These are phyloP conservation scores for Fusarium sp. DNA, from an alignment of 2,329 filamentous ascomycete genomes.

Conservation along the genomic window DNA sequence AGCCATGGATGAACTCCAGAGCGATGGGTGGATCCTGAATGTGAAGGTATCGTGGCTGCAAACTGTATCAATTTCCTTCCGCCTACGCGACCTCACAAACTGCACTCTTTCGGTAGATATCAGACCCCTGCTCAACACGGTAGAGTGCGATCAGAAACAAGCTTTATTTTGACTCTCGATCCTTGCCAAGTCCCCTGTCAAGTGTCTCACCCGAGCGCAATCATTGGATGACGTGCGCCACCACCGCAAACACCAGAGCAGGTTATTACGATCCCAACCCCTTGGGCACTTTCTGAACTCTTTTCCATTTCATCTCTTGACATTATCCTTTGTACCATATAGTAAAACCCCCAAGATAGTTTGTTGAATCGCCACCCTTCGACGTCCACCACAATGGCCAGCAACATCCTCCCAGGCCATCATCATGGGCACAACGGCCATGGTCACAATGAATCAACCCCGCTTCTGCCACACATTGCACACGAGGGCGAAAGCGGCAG, in stretches of 20 bases:
- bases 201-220: constrained; percentile 16
- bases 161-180: constrained; percentile 36
- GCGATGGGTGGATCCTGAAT: background rate
- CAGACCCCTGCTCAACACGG: constrained; percentile 18
- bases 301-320: constrained; percentile 1
- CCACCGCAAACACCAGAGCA: constrained; percentile 19
- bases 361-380: accelerated
- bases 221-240: constrained; percentile 31
- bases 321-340: background rate
- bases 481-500: constrained; percentile 60
- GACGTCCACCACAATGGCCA: constrained; percentile 11
- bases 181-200: constrained; percentile 26
- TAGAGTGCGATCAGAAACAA: constrained; percentile 10
- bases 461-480: constrained; percentile 45
- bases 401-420: constrained; percentile 24
- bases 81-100: background rate
- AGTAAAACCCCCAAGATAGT: background rate
- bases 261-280: constrained; percentile 12
- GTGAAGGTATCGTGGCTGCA: background rate
- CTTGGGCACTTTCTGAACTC: background rate
- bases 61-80: background rate
- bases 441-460: constrained; percentile 41
- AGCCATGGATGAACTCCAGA: background rate
- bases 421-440: constrained; percentile 5
- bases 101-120: background rate